Evolutionary conservation across 306 rosid genomes (phyloP).

Genomic region (Lablab purpureus): DNA sequence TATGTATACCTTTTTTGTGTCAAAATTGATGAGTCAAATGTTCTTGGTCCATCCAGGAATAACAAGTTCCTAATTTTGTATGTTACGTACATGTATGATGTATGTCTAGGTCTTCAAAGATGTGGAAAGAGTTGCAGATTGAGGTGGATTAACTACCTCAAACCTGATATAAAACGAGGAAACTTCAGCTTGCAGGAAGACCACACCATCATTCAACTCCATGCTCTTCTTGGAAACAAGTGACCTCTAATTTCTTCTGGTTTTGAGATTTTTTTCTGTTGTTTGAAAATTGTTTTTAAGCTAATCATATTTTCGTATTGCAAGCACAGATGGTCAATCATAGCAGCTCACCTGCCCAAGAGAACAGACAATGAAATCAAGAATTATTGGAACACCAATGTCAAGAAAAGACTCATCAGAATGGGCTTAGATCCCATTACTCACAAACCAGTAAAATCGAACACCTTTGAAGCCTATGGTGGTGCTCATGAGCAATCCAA

Average conservation of each 20-base stretch:
- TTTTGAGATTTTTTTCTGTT: background rate
- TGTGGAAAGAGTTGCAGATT: slow-evolving; percentile 52
- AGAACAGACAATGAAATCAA: slow-evolving; percentile 59
- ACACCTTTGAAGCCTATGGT: background rate
- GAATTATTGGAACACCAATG: slow-evolving; percentile 55
- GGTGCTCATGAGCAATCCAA: background rate
- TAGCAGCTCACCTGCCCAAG: slow-evolving; percentile 50
- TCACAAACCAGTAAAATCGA: slow-evolving; percentile 46
- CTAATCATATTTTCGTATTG: background rate
- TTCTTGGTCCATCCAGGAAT: background rate
- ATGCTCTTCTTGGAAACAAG: slow-evolving; percentile 54
- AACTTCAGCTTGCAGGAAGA: slow-evolving; percentile 44
- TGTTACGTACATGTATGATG: background rate
- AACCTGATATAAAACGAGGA: slow-evolving; percentile 50
- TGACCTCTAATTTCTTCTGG: background rate
- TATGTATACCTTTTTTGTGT: too few relatives aligned
- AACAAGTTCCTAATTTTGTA: background rate
- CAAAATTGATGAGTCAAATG: background rate
- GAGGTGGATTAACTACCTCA: slow-evolving; percentile 53
- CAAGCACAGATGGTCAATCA: slow-evolving; percentile 53
- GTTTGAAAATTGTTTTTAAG: too few relatives aligned
- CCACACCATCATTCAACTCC: slow-evolving; percentile 45
- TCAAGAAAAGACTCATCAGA: slow-evolving; percentile 49
- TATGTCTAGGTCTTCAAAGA: slow-evolving; percentile 46
- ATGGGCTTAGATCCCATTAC: slow-evolving; percentile 57